These are phyloP conservation scores for Madurella mycetomatis DNA, from an alignment of 2,329 filamentous ascomycete species.

Conservation along the genomic window DNA sequence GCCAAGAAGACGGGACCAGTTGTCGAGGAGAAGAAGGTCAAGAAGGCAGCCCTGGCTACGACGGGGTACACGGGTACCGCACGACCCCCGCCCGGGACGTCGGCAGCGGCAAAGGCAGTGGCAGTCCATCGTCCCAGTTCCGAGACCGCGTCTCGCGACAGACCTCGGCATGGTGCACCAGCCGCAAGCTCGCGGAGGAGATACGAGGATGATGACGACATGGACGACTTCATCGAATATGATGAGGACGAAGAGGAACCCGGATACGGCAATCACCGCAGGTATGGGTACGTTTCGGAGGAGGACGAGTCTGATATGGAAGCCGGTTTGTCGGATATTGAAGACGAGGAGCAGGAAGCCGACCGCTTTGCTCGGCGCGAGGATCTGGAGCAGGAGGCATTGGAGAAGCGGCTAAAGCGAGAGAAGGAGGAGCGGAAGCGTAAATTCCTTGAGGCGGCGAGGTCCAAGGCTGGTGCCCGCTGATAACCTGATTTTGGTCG, in stretches of 20 bases:
- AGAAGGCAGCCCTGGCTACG: conserved; percentile 58
- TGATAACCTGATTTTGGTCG: conserved; percentile 1
- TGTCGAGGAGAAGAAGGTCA: conserved; percentile 52
- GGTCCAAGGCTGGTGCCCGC: conserved; percentile 16
- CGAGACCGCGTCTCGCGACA: conserved; percentile 18
- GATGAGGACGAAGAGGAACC: conserved; percentile 52
- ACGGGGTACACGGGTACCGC: conserved; percentile 64
- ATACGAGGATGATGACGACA: conserved; percentile 55
- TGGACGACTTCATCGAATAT: conserved; percentile 60
- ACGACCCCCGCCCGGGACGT: conserved; percentile 47
- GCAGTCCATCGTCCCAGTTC: conserved; percentile 14
- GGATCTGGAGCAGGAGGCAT: conserved; percentile 59
- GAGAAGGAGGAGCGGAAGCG: conserved; percentile 57
- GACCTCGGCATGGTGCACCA: conserved; percentile 31
- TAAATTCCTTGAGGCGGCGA: conserved; percentile 14
- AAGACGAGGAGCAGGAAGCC: conserved; percentile 63
- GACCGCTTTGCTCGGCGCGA: conserved; percentile 61
- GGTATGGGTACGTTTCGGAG: conserved; percentile 52
- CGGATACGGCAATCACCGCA: conserved; percentile 28
- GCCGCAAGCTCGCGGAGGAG: conserved; percentile 32
- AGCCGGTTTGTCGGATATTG: conserved; percentile 68
- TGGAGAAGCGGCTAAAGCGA: conserved; percentile 57
- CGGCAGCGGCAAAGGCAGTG: conserved; percentile 27
- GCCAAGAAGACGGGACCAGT: conserved; percentile 25
- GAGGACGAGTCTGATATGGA: conserved; percentile 73